phyloP scores from a whole-genome alignment of 2,329 filamentous ascomycete species.

The Achaetomium macrosporum region DNA sequence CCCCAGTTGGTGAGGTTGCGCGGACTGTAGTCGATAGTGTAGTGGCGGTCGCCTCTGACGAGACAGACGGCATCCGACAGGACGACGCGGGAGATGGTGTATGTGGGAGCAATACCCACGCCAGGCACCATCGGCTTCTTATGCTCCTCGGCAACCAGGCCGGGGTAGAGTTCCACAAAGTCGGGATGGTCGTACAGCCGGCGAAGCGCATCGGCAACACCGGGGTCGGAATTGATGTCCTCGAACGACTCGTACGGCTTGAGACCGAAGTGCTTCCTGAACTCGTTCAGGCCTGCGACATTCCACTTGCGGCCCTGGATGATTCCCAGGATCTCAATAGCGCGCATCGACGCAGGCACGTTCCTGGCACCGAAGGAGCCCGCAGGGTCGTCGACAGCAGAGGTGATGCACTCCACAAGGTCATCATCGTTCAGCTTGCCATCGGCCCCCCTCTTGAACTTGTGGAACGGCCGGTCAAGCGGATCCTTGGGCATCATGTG shows the following conservation, averaged over 20 bases:
- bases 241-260: conserved; percentile 72
- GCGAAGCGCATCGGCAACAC: conserved; percentile 58
- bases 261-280: conserved; percentile 74
- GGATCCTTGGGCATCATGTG: conserved; percentile 59
- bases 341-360: conserved; percentile 66
- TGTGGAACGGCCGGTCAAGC: conserved; percentile 59
- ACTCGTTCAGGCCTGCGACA: conserved; percentile 74
- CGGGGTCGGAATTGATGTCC: conserved; percentile 74
- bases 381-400: conserved; percentile 70
- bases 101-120: conserved; percentile 68
- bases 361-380: conserved; percentile 68
- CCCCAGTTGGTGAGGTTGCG: conserved; percentile 79
- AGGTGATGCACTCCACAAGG: conserved; percentile 62
- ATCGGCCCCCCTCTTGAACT: conserved; percentile 57
- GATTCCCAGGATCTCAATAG: conserved; percentile 76
- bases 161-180: conserved; percentile 74
- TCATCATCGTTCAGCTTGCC: conserved; percentile 72
- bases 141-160: conserved; percentile 67
- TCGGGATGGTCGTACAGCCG: conserved; percentile 73
- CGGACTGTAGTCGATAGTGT: conserved; percentile 71
- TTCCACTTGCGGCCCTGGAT: conserved; percentile 73
- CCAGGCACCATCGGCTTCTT: conserved; percentile 70
- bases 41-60: conserved; percentile 71
- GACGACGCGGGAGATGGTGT: conserved; percentile 71
- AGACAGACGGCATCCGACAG: conserved; percentile 74